Evolutionary conservation across 306 rosid genomes (phyloP).

Genomic region (Prosopis cineraria): DNA sequence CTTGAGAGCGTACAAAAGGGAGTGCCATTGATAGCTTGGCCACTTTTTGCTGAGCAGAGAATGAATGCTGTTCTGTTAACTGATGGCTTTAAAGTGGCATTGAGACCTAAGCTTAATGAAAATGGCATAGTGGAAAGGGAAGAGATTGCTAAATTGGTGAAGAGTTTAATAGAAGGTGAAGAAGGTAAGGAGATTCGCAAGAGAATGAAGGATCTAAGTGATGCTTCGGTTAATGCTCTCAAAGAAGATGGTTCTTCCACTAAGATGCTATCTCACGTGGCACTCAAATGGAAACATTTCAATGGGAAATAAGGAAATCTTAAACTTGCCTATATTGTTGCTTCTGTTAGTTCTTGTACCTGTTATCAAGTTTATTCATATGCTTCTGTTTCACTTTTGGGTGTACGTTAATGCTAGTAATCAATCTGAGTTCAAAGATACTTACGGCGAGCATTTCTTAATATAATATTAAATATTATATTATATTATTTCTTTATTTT

Average conservation of each 20-base stretch:
- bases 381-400: too few species aligned
- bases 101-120: conserved; percentile 28
- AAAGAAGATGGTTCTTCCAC: conserved; percentile 38
- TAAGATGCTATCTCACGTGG: conserved; percentile 31
- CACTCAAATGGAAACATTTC: conserved; percentile 30
- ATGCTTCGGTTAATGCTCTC: conserved; percentile 29
- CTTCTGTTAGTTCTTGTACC: not conserved
- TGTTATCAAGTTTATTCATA: too few species aligned
- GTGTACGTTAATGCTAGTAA: too few species aligned
- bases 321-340: too few species aligned
- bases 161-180: conserved; percentile 28
- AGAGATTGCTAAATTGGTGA: conserved; percentile 20
- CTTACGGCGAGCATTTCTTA: too few species aligned
- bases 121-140: conserved; percentile 26
- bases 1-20: conserved; percentile 32
- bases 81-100: conserved; percentile 32
- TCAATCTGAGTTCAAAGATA: too few species aligned
- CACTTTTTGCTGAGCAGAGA: conserved; percentile 37
- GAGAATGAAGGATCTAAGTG: conserved; percentile 1
- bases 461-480: too few species aligned
- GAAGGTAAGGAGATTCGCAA: conserved; percentile 15
- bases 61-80: conserved; percentile 30
- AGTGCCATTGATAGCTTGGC: conserved; percentile 41
- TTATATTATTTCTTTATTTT: too few species aligned
- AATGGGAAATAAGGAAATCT: not conserved